These are phyloP conservation scores for Globisporangium takayamanum DNA, from an alignment of 352 stramenopile genomes.

Conservation along the genomic window DNA sequence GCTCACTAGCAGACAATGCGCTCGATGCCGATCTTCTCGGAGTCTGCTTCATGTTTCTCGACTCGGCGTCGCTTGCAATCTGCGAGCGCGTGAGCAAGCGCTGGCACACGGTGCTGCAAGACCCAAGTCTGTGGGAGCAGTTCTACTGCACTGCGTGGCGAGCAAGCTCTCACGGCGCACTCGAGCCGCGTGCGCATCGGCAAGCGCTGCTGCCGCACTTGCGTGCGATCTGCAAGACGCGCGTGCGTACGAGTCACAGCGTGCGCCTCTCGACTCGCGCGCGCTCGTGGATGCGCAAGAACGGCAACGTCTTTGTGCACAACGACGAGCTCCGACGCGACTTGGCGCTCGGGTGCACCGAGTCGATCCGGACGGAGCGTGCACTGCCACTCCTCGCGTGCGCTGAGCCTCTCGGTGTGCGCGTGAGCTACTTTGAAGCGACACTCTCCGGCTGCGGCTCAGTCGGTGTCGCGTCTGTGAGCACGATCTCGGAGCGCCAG, in stretches of 20 bases:
- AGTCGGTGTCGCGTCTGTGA: slow-evolving; percentile 20
- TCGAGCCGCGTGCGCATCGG: slow-evolving; percentile 2
- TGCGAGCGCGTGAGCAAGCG: slow-evolving; percentile 18
- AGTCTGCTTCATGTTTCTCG: slow-evolving; percentile 21
- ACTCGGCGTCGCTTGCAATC: slow-evolving; percentile 17
- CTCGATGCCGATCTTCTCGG: slow-evolving; percentile 19
- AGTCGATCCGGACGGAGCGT: slow-evolving; percentile 23
- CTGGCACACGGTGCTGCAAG: slow-evolving; percentile 13
- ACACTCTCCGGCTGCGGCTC: slow-evolving; percentile 20
- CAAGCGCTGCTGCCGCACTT: slow-evolving; percentile 8
- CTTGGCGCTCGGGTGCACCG: slow-evolving; percentile 19
- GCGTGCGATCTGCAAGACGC: slow-evolving; percentile 15
- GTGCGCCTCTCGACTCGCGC: slow-evolving; percentile 25
- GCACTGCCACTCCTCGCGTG: slow-evolving; percentile 13
- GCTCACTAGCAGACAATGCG: not conserved
- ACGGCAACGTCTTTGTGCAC: slow-evolving; percentile 22
- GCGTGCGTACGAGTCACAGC: slow-evolving; percentile 1
- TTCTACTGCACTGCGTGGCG: slow-evolving; percentile 21
- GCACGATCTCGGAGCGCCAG: slow-evolving; percentile 1
- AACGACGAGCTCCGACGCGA: slow-evolving; percentile 23
- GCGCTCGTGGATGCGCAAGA: slow-evolving; percentile 15
- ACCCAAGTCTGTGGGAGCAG: slow-evolving; percentile 19
- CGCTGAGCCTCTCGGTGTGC: not conserved
- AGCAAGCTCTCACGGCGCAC: not conserved
- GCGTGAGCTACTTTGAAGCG: slow-evolving; percentile 32